Evolutionary conservation across 768 basidiomycete species (phyloP), one percentile per base, ranked within the genome.

Genomic region (Pisolithus albus): DNA sequence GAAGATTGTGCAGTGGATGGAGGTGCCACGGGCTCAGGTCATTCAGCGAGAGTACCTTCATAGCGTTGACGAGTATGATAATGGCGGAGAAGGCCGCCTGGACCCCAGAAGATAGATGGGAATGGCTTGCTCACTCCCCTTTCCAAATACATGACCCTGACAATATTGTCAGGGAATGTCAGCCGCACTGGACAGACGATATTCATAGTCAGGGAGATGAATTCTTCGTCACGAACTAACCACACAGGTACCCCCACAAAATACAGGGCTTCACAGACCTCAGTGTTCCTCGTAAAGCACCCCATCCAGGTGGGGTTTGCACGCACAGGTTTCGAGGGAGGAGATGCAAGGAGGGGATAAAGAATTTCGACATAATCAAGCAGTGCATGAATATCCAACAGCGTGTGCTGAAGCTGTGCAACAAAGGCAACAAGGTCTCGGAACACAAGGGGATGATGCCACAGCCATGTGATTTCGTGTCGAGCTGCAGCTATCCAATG

Each of bases 281-380:
- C 37, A 0, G 24, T 43, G 26, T 54, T 32, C 1, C 6, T 26
- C 3, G 51, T 54, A 8, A 59, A 59, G n/a, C 36, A 49, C 1
- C 58, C 58, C 56, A 59, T 57, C 56, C 40, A 41, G 40, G 18
- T 41, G n/a, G 18, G 40, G 9, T 41, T 41, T 41, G 40, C 18
- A 19, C 7, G 7, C 40, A 41, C 6, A 5, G 26, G 26, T 26
- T 26, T 26, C 7, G 4, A 26, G 26, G 26, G 26, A 26, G 26
- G 26, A 41, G 40, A 19, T 41, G 21, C 21, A 19, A 49, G 28
- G 36, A 34, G 49, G n/a, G 46, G 51, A 28, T 43, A 32, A 7
- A 44, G 46, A 23, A 52, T 43, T 24, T 55, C 21, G n/a, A 55
- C 5, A 4, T 26, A 52, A 10, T 55, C 51, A 46, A 55, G 47